phyloP scores from a whole-genome alignment of 164 flowering plant species.

The Vitis rotundifolia region DNA sequence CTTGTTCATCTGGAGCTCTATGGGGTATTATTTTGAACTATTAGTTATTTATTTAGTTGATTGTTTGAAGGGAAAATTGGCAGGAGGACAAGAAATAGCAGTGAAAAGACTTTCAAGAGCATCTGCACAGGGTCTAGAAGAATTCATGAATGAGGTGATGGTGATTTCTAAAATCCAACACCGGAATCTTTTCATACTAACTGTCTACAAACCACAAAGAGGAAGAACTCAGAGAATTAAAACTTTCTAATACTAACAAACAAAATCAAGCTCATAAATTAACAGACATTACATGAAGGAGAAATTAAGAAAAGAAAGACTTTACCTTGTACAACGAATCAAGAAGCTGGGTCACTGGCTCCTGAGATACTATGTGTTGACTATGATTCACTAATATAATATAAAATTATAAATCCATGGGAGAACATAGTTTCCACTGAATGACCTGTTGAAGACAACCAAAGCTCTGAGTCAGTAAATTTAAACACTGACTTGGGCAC shows the following conservation, averaged over 20 bases:
- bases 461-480: not conserved
- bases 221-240: not conserved
- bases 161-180: too few relatives aligned
- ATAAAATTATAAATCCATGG: conserved; percentile 58
- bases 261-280: not conserved
- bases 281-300: not conserved
- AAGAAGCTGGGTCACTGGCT: conserved; percentile 43
- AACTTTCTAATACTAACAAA: not conserved
- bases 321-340: conserved; percentile 64
- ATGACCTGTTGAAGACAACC: conserved; percentile 45
- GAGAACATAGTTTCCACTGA: conserved; percentile 54
- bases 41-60: too few relatives aligned
- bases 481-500: too few relatives aligned
- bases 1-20: too few relatives aligned
- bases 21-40: too few relatives aligned
- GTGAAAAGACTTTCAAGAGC: too few relatives aligned
- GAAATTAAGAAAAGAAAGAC: not conserved
- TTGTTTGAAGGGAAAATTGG: too few relatives aligned
- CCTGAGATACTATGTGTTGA: conserved; percentile 47
- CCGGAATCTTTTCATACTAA: not conserved
- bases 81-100: too few relatives aligned
- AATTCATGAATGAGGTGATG: too few relatives aligned
- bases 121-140: too few relatives aligned
- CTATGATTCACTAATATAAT: conserved; percentile 59
- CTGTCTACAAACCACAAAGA: too few relatives aligned